A percentile compares a stretch with the other conserved stretches of the same genome.
These are phyloP conservation scores for Boletus reticulatus DNA, from an alignment of 768 basidiomycete species.

Conservation along the genomic window DNA sequence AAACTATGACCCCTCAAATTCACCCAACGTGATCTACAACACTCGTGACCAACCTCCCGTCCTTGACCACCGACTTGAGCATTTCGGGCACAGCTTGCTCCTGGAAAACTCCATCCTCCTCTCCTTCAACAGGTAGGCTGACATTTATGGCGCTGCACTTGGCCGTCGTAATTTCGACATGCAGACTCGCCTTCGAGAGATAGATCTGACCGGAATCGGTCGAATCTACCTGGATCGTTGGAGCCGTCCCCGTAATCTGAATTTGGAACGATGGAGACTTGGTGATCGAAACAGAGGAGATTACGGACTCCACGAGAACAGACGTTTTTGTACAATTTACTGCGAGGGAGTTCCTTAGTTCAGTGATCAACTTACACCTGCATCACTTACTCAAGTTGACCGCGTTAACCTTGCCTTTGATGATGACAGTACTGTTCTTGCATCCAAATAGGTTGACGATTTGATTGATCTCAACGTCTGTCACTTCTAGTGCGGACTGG, in stretches of 20 bases:
- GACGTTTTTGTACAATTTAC: slow-evolving; percentile 89
- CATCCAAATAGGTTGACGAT: slow-evolving; percentile 88
- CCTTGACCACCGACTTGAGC: slow-evolving; percentile 79
- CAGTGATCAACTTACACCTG: not conserved
- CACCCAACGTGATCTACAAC: slow-evolving; percentile 85
- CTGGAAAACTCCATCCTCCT: slow-evolving; percentile 89
- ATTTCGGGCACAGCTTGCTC: slow-evolving; percentile 95
- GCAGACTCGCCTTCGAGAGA: slow-evolving; percentile 79
- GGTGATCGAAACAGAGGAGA: slow-evolving; percentile 88
- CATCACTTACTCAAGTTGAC: slow-evolving; percentile 69
- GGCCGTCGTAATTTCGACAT: slow-evolving; percentile 85
- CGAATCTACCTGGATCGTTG: slow-evolving; percentile 91
- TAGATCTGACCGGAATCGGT: slow-evolving; percentile 96
- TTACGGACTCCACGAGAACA: slow-evolving; percentile 86
- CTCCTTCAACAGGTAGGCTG: slow-evolving; percentile 78
- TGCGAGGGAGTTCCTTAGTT: slow-evolving; percentile 30
- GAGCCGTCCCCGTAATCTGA: slow-evolving; percentile 86
- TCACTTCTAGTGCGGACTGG: slow-evolving; percentile 66
- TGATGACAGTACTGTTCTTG: slow-evolving; percentile 77
- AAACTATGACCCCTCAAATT: not conserved
- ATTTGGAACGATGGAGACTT: slow-evolving; percentile 91
- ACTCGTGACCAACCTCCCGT: slow-evolving; percentile 83
- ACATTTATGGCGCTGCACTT: slow-evolving; percentile 95
- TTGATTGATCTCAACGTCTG: slow-evolving; percentile 76
- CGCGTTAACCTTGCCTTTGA: slow-evolving; percentile 95